Base-by-base conservation (phyloP, 495 filamentous ascomycete species). In the Apodospora peruviana region DNA sequence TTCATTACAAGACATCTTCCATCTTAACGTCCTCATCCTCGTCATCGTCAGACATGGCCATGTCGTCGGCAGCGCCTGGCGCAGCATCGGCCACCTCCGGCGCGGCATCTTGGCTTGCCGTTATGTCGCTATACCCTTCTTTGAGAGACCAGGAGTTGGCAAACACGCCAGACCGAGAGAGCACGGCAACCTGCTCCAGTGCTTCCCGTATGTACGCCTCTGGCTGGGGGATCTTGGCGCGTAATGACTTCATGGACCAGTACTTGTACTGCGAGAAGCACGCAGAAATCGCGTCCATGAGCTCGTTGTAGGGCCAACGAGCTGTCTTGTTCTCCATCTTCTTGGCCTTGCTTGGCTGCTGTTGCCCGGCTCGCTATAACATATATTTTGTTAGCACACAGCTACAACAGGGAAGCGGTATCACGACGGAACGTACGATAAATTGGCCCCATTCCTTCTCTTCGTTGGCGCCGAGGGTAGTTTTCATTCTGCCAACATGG, bases 121-220 rank as follows among this genome's bases (percentile, higher is more conserved):
- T 76, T 48, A 78, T 76, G 52, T 77, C 68, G 50, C 71, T 72
- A 44, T 86, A 84, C 54, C 91, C 88, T 10, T 80, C 74, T 61
- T 86, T 90, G 25, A 96, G 67, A 47, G 82, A 83, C 83, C 87
- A 98, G 40, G 84, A 83, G 61, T 85, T 88, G 23, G 88, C 85
- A 65, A 90, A 95, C 10, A 79, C 73, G 20, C 93, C 93, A 16
- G 79, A 77, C 61, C 88, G 86, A 53, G 91, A 82, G 40, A 96
- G 68, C 12, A 83, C 77, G 1, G 90, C 94, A 47, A 97, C 78
- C 64, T 88, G 79, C 48, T 90, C 85, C 50, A 98, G 65, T 1
- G 81, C 84, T 64, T 94, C 80, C 51, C 90, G 90, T 41, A 98
- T 81, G 64, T 90, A 98, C 4, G 85, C 84, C 62, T 98, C 93